These are phyloP conservation scores for Aschersonia sp. DNA, from an alignment of 2,329 filamentous ascomycete species.

Conservation along the genomic window DNA sequence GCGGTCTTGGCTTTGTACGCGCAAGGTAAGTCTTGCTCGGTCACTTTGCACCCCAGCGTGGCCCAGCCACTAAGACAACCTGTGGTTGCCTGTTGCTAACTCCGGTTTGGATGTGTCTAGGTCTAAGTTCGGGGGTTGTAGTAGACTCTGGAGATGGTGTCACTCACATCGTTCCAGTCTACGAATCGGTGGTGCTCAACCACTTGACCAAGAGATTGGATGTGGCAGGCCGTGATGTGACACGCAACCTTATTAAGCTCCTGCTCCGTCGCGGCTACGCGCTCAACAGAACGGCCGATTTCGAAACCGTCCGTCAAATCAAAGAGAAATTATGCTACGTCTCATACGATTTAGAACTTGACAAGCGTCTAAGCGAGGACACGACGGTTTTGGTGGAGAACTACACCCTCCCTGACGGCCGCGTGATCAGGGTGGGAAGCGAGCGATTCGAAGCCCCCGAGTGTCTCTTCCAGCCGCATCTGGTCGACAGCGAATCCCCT, in stretches of 20 bases:
- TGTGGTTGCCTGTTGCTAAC: background rate
- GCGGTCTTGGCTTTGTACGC: constrained; percentile 92
- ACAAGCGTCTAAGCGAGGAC: constrained; percentile 91
- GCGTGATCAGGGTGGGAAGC: constrained; percentile 89
- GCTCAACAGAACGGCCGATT: constrained; percentile 94
- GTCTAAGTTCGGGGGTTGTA: constrained; percentile 85
- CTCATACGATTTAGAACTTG: constrained; percentile 91
- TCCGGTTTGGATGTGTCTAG: constrained; percentile 21
- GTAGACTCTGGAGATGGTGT: constrained; percentile 97
- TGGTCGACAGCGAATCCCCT: constrained; percentile 93
- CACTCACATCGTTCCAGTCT: constrained; percentile 96
- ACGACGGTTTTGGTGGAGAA: constrained; percentile 95
- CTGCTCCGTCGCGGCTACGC: constrained; percentile 89
- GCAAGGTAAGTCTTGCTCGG: constrained; percentile 48
- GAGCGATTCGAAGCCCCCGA: constrained; percentile 97
- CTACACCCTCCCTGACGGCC: constrained; percentile 91
- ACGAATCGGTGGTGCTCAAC: constrained; percentile 95
- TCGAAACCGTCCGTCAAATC: constrained; percentile 97
- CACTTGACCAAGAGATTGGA: constrained; percentile 89
- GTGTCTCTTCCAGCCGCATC: constrained; percentile 94
- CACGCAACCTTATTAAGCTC: constrained; percentile 92
- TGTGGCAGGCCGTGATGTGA: constrained; percentile 92
- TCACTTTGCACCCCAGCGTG: no score
- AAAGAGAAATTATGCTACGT: constrained; percentile 99
- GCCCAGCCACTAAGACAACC: no score